Percentiles rank a stretch among this genome's conserved stretches.
phyloP scores from a whole-genome alignment of 2,329 filamentous ascomycete genomes.

The Aspergillus floridensis region DNA sequence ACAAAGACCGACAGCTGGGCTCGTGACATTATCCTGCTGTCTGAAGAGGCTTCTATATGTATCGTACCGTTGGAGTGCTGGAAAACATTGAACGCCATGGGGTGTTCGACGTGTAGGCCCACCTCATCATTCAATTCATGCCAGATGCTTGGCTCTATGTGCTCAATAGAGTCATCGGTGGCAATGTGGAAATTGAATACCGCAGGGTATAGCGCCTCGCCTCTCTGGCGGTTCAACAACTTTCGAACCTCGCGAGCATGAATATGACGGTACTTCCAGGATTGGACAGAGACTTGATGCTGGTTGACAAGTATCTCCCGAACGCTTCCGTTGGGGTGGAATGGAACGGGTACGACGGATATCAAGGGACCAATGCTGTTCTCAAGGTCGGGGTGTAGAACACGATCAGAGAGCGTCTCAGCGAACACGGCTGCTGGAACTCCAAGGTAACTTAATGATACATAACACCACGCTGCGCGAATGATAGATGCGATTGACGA shows the following conservation, averaged over 20 bases:
- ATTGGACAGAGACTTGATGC: conserved; percentile 23
- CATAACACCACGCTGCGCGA: conserved; percentile 29
- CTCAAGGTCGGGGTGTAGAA: conserved; percentile 27
- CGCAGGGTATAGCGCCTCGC: conserved; percentile 31
- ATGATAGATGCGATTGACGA: conserved; percentile 31
- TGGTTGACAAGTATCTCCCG: conserved; percentile 27
- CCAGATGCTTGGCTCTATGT: conserved; percentile 22
- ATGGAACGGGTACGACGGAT: conserved; percentile 35
- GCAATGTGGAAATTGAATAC: conserved; percentile 34
- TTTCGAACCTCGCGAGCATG: conserved; percentile 31
- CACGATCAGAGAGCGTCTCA: conserved; percentile 34
- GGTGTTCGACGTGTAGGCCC: conserved; percentile 41
- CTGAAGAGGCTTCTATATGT: conserved; percentile 25
- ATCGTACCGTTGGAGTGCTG: conserved; percentile 21
- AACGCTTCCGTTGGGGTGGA: conserved; percentile 23
- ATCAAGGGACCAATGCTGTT: conserved; percentile 33
- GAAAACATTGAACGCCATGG: conserved; percentile 42
- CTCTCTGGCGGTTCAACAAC: conserved; percentile 25
- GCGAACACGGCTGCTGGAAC: conserved; percentile 28
- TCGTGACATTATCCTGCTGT: conserved; percentile 24
- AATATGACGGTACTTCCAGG: conserved; percentile 28
- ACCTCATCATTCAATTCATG: conserved; percentile 30
- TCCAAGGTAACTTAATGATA: conserved; percentile 29
- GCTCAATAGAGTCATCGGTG: conserved; percentile 2
- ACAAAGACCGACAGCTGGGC: conserved; percentile 31